A percentile compares a stretch with the other conserved stretches of the same genome.
These are phyloP conservation scores for Malassezia equina DNA, from an alignment of 1,284 basidiomycete genomes.

Conservation along the genomic window DNA sequence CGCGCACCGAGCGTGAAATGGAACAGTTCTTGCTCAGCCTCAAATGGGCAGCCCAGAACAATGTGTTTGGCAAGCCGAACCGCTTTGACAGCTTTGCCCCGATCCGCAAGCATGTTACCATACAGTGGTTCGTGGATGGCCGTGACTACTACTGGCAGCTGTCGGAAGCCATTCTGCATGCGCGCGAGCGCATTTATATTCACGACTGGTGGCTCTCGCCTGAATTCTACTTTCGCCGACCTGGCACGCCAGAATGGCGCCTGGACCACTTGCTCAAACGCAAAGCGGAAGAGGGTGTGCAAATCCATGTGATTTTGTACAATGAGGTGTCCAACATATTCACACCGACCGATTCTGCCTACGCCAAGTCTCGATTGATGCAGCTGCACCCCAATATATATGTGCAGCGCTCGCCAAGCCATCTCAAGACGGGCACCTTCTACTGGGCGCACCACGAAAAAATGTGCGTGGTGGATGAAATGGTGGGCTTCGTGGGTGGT, in stretches of 20 bases:
- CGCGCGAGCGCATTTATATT: conserved; percentile 60
- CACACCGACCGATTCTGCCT: conserved; percentile 59
- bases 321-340: conserved; percentile 96
- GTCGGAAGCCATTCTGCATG: conserved; percentile 81
- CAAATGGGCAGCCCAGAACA: conserved; percentile 67
- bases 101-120: conserved; percentile 79
- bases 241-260: conserved; percentile 73
- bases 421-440: conserved; percentile 93
- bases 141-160: conserved; percentile 56
- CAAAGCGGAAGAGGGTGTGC: conserved; percentile 91
- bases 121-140: conserved; percentile 99
- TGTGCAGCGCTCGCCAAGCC: conserved; percentile 91
- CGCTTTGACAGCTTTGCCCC: conserved; percentile 74
- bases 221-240: conserved; percentile 75
- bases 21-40: conserved; percentile 90
- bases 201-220: conserved; percentile 49
- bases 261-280: conserved; percentile 76
- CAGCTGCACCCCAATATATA: conserved; percentile 83
- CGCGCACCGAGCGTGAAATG: conserved; percentile 89
- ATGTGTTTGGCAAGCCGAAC: conserved; percentile 70
- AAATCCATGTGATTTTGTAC: conserved; percentile 75
- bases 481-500: conserved; percentile 96
- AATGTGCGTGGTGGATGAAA: conserved; percentile 90
- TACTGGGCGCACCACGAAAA: conserved; percentile 96
- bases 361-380: conserved; percentile 79